Evolutionary conservation across 768 basidiomycete genomes (phyloP), one percentile per base, ranked within the genome.

Genomic region (Mycena albidolilacea): DNA sequence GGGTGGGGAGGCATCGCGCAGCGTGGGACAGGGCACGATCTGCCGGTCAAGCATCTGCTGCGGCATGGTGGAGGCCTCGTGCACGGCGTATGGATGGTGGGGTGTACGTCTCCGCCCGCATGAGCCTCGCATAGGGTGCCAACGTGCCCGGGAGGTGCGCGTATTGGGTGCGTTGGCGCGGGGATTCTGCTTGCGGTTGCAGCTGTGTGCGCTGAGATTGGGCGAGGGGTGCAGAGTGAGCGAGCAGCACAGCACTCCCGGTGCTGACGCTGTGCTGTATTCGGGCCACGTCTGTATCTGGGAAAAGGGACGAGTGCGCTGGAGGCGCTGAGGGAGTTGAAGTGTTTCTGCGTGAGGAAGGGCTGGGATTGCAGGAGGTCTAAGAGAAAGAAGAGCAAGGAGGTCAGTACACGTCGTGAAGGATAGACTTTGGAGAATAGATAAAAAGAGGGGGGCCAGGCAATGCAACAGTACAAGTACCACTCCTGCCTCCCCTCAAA

Each of bases 11-110:
- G 82, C 78, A 76, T 85, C 69, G 78, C 71, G 30, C 75, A 38
- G 19, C 7, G 41, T 41, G 0, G 88, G 82, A 91, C 91, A 93
- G 0, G 92, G 91, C 0, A 88, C 86, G 62, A 93, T 93, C 69
- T 87, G 90, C 78, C 88, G 87, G 0, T 88, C 90, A 8, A 90
- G 81, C 50, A 80, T 48, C 76, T 11, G 69, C n/a, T 69, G 63
- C 60, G 77, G 77, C 55, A 72, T n/a, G n/a, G n/a, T 68, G 21
- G 77, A 74, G 12, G 79, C 66, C 0, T 41, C 55, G 19, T 67
- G 78, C 61, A 81, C 84, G 0, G 83, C 83, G 70, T 90, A 91
- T 0, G 90, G 88, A 3, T 87, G 79, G 21, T 43, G 35, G 15
- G 23, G 23, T 23, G 8, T 46, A 14, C 10, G 10, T 46, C 44